A percentile compares a stretch with the other conserved stretches of the same genome.
Conservation (phyloP, 129 eudicot species). For the Calendula officinalis region DNA sequence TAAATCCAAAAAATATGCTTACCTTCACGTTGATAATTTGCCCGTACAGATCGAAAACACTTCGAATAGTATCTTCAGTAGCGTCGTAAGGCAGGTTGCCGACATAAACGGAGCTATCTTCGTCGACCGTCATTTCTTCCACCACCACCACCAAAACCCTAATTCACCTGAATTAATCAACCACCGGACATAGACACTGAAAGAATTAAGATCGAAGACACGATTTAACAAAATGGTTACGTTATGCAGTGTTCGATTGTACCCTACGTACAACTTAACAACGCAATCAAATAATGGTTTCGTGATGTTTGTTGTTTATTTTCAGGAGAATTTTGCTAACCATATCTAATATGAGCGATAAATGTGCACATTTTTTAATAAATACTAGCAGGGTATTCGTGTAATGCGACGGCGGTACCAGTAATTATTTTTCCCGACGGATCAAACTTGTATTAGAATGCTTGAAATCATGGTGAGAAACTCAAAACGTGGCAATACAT, state of each 20-base stretch:
- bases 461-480: too few relatives aligned
- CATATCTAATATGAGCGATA: too few relatives aligned
- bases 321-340: too few relatives aligned
- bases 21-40: constrained; percentile 77
- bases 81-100: constrained; percentile 82
- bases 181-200: neutral
- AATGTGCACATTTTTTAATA: too few relatives aligned
- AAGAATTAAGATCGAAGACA: neutral
- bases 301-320: too few relatives aligned
- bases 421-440: too few relatives aligned
- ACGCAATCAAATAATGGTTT: neutral
- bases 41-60: constrained; percentile 63
- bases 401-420: too few relatives aligned
- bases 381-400: too few relatives aligned
- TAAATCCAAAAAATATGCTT: neutral
- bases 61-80: constrained; percentile 62
- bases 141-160: constrained; percentile 15
- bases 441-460: too few relatives aligned
- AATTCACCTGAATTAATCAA: constrained; percentile 17
- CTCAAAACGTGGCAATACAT: too few relatives aligned
- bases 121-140: constrained; percentile 74
- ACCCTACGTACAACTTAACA: constrained; percentile 12
- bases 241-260: constrained; percentile 4
- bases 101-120: constrained; percentile 80
- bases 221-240: neutral